Evolutionary conservation across 2,329 filamentous ascomycete genomes (phyloP), one percentile per base, ranked within the genome.

Genomic region (Colletotrichum salicis): DNA sequence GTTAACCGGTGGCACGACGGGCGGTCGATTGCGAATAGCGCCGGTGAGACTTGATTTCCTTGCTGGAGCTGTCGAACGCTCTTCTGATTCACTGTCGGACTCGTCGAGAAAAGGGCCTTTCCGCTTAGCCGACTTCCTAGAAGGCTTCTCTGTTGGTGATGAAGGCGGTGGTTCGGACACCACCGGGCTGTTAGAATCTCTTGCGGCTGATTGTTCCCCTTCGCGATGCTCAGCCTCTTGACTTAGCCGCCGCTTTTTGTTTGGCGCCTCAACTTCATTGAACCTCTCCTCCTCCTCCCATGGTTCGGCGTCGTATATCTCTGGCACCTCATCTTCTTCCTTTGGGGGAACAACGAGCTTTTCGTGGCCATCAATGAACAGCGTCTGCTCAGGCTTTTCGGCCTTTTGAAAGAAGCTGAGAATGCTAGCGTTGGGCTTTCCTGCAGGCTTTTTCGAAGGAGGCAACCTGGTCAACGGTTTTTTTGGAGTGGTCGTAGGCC

Each of bases 381-480:
- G 85, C 24, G 85, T 84, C 67, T 90, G 84, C 73, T 92, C 86
- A 68, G 87, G 83, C 64, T 88, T 87, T 51, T 89, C 87, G 0
- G 89, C 85, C 77, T 94, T 94, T 77, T 93, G 91, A 78, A 95
- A 95, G 80, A 94, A 95, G 74, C 82, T 94, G 15, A 94, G 82
- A 37, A 94, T 94, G 74, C 91, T 94, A 7, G 86, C 85, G 76
- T 93, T 94, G 0, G 84, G 82, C 51, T 82, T 83, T 24, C 41
- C 41, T 10, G 76, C 75, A 4, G 83, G 77, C 62, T 81, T 83
- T 74, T 81, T 83, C 2, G 71, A 35, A 19, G 62, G 45, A 11
- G 62, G 61, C 19, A 64, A n/a, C 55, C 60, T 73, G 29, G 56
- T 55, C 12, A 64, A 45, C 12, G 60, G 60, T 65, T 69, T 74